Percentiles rank a stretch among this genome's conserved stretches.
Evolutionary conservation across 768 basidiomycete species (phyloP).

Genomic region (Glaciozyma antarctica): DNA sequence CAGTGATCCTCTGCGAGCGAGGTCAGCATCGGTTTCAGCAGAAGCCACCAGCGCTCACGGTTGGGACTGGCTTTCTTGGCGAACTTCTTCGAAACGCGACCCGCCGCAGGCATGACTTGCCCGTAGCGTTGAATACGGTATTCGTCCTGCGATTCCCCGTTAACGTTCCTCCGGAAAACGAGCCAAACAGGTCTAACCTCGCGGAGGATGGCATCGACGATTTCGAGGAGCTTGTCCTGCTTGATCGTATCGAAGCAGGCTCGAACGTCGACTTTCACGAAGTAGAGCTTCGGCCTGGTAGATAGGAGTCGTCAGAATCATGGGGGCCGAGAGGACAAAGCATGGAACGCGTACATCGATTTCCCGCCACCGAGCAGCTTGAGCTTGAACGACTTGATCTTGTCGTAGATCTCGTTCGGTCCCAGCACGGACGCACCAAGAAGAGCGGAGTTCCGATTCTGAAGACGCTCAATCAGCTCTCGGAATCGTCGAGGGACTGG

Average conservation of each 20-base stretch:
- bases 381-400: constrained; percentile 61
- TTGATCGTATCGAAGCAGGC: constrained; percentile 96
- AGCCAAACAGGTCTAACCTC: constrained; percentile 46
- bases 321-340: background rate
- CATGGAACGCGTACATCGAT: constrained; percentile 45
- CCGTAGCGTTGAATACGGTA: constrained; percentile 66
- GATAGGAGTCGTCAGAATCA: background rate
- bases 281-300: constrained; percentile 72
- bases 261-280: constrained; percentile 92
- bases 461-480: constrained; percentile 1
- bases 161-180: no score
- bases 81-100: constrained; percentile 29
- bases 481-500: background rate
- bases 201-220: constrained; percentile 62
- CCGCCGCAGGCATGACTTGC: constrained; percentile 52
- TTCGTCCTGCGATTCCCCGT: constrained; percentile 46
- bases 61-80: constrained; percentile 50
- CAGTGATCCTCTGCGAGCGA: constrained; percentile 56
- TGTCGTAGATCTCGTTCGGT: constrained; percentile 67
- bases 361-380: constrained; percentile 34
- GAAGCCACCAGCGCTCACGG: constrained; percentile 44
- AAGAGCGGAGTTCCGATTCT: constrained; percentile 56
- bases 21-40: background rate
- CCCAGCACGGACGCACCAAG: constrained; percentile 77
- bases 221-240: constrained; percentile 69